Percentiles rank a stretch among this genome's conserved stretches.
Evolutionary conservation across 1,284 basidiomycete genomes (phyloP).

Genomic region (Apiotrichum akiyoshidainum): DNA sequence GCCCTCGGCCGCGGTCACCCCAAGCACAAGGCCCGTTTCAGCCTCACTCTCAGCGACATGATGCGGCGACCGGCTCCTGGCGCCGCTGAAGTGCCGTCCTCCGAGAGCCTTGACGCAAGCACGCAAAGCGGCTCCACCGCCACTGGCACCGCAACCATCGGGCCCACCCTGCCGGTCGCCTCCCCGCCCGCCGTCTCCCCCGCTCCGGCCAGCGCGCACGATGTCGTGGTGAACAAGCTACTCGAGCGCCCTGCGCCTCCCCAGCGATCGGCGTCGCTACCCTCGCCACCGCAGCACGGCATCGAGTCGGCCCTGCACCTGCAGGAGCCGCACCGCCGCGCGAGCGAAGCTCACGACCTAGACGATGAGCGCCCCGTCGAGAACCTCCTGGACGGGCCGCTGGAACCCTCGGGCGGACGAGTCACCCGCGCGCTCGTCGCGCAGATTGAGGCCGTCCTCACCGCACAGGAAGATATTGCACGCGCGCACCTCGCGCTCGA

Average conservation of each 20-base stretch:
- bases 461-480: slow-evolving; percentile 21
- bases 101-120: too few species aligned
- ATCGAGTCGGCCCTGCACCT: too few species aligned
- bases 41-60: too few species aligned
- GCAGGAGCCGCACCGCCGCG: not conserved
- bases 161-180: too few species aligned
- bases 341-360: not conserved
- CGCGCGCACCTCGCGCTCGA: slow-evolving; percentile 20
- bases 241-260: not conserved
- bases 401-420: slow-evolving; percentile 15
- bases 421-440: slow-evolving; percentile 14
- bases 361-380: slow-evolving; percentile 1
- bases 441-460: slow-evolving; percentile 20
- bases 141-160: too few species aligned
- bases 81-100: too few species aligned
- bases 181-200: not conserved
- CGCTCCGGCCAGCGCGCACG: not conserved
- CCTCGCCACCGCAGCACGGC: not conserved
- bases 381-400: slow-evolving; percentile 13
- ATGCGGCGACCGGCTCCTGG: too few species aligned
- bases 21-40: too few species aligned
- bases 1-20: too few species aligned
- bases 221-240: slow-evolving; percentile 9
- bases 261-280: slow-evolving; percentile 1
- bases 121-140: too few species aligned